Base-by-base conservation (phyloP, 768 basidiomycete genomes). In the Termitomyces sp. region DNA sequence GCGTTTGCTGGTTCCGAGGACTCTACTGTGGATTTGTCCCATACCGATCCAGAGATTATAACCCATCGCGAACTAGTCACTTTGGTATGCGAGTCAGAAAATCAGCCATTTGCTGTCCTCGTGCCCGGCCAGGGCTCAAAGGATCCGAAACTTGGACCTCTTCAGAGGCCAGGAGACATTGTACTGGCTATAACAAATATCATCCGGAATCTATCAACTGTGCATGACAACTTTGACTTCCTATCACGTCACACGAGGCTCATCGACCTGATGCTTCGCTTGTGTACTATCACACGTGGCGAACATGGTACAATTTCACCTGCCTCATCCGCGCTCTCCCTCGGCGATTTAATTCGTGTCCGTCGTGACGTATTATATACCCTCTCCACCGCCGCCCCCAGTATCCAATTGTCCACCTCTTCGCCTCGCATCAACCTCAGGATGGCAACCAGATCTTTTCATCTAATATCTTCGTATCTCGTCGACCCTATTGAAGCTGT, bases 121-220 rank as follows among this genome's bases (percentile, higher is more conserved):
- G 66, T 70, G 63, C 64, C 59, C 34, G 73, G 71, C 45, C 81
- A 82, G 63, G 80, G 81, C 34, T 64, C 70, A 49, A 79, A 80
- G 62, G 78, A 83, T 58, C 67, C 73, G 37, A 67, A 68, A 28
- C 60, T 70, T 32, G 87, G 82, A 34, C 85, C 83, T 10, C 75
- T 76, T 42, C 89, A 85, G 63, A 85, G 87, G 12, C 79, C 83
- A 11, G 85, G 80, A 17, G 85, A 88, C 58, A 71, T 86, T 51
- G 74, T 94, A 46, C 77, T 91, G 28, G 73, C 83, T 17, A 76
- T 88, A 51, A 69, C 85, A 44, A 93, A 90, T 67, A 83, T 98
- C 64, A 74, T 98, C 51, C 89, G 93, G 45, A 97, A 96, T 71
- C 76, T 97, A 61, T 83, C 90, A n/a, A 73, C 84, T 58, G 74